Evolutionary conservation across 2,329 filamentous ascomycete species (phyloP), one percentile per base, ranked within the genome.

Genomic region (Pestalotiopsis sp.): DNA sequence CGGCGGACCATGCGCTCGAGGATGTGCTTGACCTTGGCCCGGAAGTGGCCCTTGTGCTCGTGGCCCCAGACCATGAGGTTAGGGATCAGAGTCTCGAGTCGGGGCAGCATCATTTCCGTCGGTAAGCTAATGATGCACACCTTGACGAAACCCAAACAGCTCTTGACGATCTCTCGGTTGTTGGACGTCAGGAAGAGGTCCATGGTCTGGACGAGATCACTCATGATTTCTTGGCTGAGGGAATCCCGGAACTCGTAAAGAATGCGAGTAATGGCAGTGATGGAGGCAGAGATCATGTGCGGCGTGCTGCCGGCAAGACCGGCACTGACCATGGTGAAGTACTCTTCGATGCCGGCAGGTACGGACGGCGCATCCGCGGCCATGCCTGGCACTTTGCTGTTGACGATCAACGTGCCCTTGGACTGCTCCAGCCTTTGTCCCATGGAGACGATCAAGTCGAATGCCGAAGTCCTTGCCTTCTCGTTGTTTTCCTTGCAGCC

Each of bases 401-500:
- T 97, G 74, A 95, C 87, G 70, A 99, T 96, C 63, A 86, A 84
- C 48, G 90, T 90, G 3, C 93, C 89, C 69, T 90, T 85, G 22
- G 89, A 88, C 7, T 81, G 77, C 4, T 80, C 82, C 85, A 98
- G 94, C 73, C 91, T 92, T 77, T 94, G 88, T 17, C 94, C 94
- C 88, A 98, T 94, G 58, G 92, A 86, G 24, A 99, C 92, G 13
- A 99, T 87, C 17, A 98, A 85, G 64, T 97, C 93, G 77, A 98
- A 99, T 0, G 96, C 95, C 2, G 91, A 90, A 65, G 93, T 94
- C 70, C 96, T 88, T 0, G 96, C 94, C 76, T 94, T 94, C 80
- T 99, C 96, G 76, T 99, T 99, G 76, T 96, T 94, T 82, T 99
- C 96, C 80, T 99, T 99, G 81, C 94, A 97, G 70, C 93, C 93